Conservation (phyloP, 2,329 filamentous ascomycete genomes). For the Chrysoporthe puriensis region DNA sequence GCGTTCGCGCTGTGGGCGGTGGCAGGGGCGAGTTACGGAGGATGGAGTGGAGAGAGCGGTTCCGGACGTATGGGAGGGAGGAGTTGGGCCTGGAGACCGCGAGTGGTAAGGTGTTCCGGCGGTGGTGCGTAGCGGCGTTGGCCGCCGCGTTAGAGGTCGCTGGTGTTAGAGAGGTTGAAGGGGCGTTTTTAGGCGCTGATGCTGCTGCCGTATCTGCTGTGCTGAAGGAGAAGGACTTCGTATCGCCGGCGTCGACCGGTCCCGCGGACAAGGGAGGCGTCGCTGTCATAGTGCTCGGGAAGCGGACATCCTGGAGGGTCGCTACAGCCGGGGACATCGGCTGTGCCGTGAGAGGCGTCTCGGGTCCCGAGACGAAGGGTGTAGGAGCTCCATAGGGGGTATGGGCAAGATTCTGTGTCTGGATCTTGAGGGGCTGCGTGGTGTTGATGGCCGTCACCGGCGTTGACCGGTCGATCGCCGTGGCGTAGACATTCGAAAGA, state of each 20-base stretch:
- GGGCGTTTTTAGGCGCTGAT: not conserved
- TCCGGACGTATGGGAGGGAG: constrained; percentile 60
- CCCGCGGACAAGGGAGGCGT: constrained; percentile 62
- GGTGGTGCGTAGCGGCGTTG: constrained; percentile 31
- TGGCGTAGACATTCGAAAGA: constrained; percentile 66
- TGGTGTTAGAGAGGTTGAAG: constrained; percentile 13
- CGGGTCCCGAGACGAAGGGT: constrained; percentile 52
- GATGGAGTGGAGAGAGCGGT: constrained; percentile 64
- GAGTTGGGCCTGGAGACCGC: constrained; percentile 30
- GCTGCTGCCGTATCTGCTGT: constrained; percentile 26
- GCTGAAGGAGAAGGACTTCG: constrained; percentile 50
- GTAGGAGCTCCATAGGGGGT: constrained; percentile 42
- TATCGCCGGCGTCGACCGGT: constrained; percentile 42
- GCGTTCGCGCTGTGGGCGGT: constrained; percentile 52
- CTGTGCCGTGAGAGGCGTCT: constrained; percentile 58
- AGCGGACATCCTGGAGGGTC: constrained; percentile 46
- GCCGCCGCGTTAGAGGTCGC: constrained; percentile 32
- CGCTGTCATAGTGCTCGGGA: constrained; percentile 63
- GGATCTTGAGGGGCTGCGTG: constrained; percentile 42
- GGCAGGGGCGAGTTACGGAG: constrained; percentile 68
- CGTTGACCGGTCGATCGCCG: constrained; percentile 63
- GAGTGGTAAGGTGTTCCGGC: constrained; percentile 42
- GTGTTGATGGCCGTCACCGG: constrained; percentile 56
- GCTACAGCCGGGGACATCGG: constrained; percentile 51
- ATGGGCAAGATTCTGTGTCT: constrained; percentile 41